phyloP scores from a whole-genome alignment of 140 eudicot species.

The Cichorium intybus region DNA sequence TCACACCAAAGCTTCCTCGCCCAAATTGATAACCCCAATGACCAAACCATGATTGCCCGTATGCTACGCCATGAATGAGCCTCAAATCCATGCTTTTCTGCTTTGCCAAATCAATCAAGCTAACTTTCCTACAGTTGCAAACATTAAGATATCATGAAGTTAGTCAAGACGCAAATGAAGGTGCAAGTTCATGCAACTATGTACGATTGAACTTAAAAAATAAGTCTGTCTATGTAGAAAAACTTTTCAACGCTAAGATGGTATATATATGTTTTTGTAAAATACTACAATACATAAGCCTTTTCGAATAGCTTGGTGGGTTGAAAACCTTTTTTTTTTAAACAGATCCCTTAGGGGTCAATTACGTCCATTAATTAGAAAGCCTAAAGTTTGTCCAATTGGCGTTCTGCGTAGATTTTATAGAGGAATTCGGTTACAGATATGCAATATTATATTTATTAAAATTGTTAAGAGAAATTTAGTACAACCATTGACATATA shows the following conservation, averaged over 20 bases:
- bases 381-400: no score
- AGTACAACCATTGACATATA: no score
- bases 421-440: no score
- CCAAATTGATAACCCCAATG: conserved; percentile 88
- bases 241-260: not conserved
- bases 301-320: no score
- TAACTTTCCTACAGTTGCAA: conserved; percentile 66
- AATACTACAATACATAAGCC: not conserved
- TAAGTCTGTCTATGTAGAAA: not conserved
- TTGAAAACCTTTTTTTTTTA: no score
- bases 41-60: conserved; percentile 85
- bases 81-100: conserved; percentile 85
- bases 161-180: not conserved
- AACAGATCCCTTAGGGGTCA: no score
- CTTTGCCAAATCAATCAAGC: conserved; percentile 66
- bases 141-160: not conserved
- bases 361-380: no score
- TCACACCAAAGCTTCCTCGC: conserved; percentile 87
- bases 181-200: not conserved
- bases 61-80: conserved; percentile 77
- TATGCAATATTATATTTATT: no score
- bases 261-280: no score
- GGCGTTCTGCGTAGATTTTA: no score
- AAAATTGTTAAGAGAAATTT: no score
- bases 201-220: not conserved